phyloP scores from a whole-genome alignment of 2,329 filamentous ascomycete species.

The Arachnopeziza araneosa region DNA sequence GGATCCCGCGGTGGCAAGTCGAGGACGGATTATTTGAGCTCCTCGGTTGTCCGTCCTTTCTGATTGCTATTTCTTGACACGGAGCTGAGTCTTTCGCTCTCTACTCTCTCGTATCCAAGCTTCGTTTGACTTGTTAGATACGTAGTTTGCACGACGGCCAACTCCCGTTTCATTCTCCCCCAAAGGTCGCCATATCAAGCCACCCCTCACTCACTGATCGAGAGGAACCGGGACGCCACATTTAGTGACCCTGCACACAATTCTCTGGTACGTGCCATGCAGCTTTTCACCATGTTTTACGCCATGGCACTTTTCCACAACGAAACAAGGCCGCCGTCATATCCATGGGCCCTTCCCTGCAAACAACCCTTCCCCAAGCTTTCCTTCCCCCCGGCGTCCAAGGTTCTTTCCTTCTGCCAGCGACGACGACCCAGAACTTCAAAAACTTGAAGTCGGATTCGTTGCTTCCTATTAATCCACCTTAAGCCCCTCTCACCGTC shows the following conservation, averaged over 20 bases:
- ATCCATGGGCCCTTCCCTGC: not conserved
- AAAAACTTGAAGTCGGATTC: not conserved
- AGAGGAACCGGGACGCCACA: not conserved
- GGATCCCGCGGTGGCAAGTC: not conserved
- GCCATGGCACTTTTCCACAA: not conserved
- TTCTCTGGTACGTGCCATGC: not conserved
- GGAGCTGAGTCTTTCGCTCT: not conserved
- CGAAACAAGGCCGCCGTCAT: not conserved
- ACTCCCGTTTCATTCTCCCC: not conserved
- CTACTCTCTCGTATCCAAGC: not conserved
- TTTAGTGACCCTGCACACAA: not conserved
- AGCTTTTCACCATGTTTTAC: not conserved
- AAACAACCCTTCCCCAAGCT: not conserved
- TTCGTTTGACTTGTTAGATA: not conserved
- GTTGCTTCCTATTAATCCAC: not conserved
- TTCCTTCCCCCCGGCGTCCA: not conserved
- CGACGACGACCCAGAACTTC: not conserved
- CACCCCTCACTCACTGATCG: not conserved
- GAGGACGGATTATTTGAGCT: not conserved
- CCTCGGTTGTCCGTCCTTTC: not conserved
- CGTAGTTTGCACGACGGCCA: no score
- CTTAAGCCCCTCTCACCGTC: not conserved
- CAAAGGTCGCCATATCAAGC: not conserved
- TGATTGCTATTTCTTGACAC: not conserved
- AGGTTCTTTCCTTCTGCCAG: not conserved